Base-by-base conservation (phyloP, 768 basidiomycete species). In the Lactarius psammicola region DNA sequence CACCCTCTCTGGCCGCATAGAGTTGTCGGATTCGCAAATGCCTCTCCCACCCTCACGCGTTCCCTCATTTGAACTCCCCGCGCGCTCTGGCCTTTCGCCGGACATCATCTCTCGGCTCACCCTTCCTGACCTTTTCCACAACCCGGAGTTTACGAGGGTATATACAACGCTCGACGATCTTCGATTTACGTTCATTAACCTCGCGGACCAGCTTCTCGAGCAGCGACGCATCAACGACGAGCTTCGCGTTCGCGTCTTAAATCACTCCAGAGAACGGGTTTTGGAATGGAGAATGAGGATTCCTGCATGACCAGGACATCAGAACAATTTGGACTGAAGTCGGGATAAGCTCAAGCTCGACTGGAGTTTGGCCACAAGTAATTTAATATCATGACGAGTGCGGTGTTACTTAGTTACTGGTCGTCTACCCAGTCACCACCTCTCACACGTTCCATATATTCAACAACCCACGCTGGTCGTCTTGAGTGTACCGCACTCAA, bases 401-500 rank as follows among this genome's bases (percentile, higher is more conserved):
- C 49, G 26, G 49, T 28, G 11, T 51, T 51, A 51, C 49, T 51
- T 51, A 13, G 6, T 51, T 31, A 66, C 44, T 67, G 59, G 30
- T 68, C 64, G 10, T 68, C 67, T 10, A 66, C 64, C 67, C 67
- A 68, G 30, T 68, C 66, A n/a, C 66, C 67, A 7, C 64, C 67
- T n/a, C 64, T 42, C 5, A 68, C 67, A 33, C 67, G 59, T 6
- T 60, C 67, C 34, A 68, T 54, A 26, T 68, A 68, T 20, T 66
- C 64, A 2, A 15, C 20, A 3, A 68, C 64, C 67, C 67, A 68
- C n/a, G 15, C 44, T 40, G 71, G 20, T 20, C 67, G 42, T 36
- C 69, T 53, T 23, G 2, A 11, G 42, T 66, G 64, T 8, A 34
- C 4, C n/a, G 42, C 42, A 20, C 17, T 42, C 20, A 63, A 33